Evolutionary conservation across 345 rosid genomes (phyloP).

Genomic region (Atalantia buxifolia): DNA sequence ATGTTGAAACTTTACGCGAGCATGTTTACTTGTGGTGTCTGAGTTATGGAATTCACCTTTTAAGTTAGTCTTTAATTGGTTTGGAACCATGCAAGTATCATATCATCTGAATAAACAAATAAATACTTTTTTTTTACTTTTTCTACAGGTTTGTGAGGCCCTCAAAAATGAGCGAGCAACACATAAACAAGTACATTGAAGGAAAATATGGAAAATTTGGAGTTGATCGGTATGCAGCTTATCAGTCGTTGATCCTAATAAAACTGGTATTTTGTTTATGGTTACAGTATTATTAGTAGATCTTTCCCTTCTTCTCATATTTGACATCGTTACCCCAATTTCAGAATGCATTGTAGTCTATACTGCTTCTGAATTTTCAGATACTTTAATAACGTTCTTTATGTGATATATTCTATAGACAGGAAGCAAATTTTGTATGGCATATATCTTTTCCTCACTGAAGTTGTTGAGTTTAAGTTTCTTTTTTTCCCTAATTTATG

Average conservation of each 20-base stretch:
- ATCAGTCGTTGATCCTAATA: neutral
- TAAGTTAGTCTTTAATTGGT: neutral
- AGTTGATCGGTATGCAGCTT: constrained; percentile 69
- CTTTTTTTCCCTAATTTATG: neutral
- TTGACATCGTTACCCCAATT: neutral
- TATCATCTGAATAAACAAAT: neutral
- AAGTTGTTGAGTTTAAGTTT: neutral
- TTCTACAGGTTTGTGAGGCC: constrained; percentile 84
- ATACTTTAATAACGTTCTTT: neutral
- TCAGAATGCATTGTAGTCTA: neutral
- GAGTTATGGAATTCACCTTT: neutral
- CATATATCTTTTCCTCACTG: neutral
- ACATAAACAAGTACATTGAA: constrained; percentile 63
- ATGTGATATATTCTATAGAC: neutral
- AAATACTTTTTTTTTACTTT: neutral
- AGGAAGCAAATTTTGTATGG: neutral
- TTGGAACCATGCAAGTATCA: neutral
- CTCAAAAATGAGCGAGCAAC: constrained; percentile 66
- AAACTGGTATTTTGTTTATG: neutral
- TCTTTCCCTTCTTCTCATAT: neutral
- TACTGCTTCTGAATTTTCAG: neutral
- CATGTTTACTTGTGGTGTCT: neutral
- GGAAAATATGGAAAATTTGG: constrained; percentile 92
- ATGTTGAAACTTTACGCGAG: neutral
- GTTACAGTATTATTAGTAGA: neutral